These are phyloP conservation scores for Alopecurus myosuroides DNA, from an alignment of 176 grass and related monocot species.

Conservation along the genomic window DNA sequence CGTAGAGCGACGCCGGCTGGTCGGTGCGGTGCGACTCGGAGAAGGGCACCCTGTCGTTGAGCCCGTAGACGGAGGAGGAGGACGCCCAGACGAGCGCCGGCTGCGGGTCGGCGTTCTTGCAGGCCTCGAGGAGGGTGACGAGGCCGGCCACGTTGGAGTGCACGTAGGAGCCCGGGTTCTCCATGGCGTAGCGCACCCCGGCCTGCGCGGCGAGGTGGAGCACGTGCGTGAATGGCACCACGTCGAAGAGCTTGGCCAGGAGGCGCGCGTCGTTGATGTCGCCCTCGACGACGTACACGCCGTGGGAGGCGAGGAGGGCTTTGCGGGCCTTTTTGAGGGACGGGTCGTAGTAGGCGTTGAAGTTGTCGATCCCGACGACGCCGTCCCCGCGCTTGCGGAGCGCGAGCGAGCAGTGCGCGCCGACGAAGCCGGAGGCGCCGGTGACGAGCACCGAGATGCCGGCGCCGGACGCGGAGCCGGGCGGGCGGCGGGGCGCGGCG, in stretches of 20 bases:
- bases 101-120: slow-evolving; percentile 79
- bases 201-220: slow-evolving; percentile 91
- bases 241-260: slow-evolving; percentile 74
- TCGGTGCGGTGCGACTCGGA: slow-evolving; percentile 76
- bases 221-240: slow-evolving; percentile 72
- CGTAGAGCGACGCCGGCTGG: slow-evolving; percentile 77
- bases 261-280: slow-evolving; percentile 85
- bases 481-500: slow-evolving; percentile 36
- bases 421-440: slow-evolving; percentile 68
- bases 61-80: slow-evolving; percentile 82
- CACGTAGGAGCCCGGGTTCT: slow-evolving; percentile 75
- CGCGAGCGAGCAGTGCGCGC: slow-evolving; percentile 64
- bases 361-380: slow-evolving; percentile 89
- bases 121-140: slow-evolving; percentile 78
- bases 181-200: slow-evolving; percentile 86
- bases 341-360: slow-evolving; percentile 87
- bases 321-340: slow-evolving; percentile 71
- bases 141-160: slow-evolving; percentile 86
- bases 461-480: neutral
- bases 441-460: slow-evolving; percentile 70
- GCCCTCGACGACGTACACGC: slow-evolving; percentile 70
- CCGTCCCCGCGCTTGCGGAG: slow-evolving; percentile 74
- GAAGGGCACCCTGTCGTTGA: slow-evolving; percentile 90
- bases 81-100: slow-evolving; percentile 87
- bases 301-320: slow-evolving; percentile 60